These are phyloP conservation scores for Plasmodium cynomolgi DNA, from an alignment of 169 alveolate species.

Conservation along the genomic window DNA sequence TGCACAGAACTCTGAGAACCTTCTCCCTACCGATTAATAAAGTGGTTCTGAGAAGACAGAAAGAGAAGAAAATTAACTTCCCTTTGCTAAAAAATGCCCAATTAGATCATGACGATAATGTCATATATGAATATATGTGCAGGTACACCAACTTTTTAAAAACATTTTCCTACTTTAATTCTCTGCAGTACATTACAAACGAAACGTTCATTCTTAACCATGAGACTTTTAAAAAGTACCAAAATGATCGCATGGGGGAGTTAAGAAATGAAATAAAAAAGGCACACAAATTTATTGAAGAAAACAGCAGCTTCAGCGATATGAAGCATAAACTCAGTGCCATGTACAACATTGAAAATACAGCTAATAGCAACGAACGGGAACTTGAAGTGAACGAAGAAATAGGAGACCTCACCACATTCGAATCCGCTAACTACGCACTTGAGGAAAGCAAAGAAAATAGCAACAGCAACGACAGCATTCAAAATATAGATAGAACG, in stretches of 20 bases:
- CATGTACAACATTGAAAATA: slow-evolving; percentile 37
- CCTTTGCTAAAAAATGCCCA: not conserved
- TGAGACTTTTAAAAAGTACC: slow-evolving; percentile 12
- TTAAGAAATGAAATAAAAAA: slow-evolving; percentile 27
- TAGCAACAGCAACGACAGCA: not conserved
- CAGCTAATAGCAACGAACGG: not conserved
- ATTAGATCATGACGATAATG: slow-evolving; percentile 6
- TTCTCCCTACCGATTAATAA: slow-evolving; percentile 23
- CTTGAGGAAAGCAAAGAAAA: not conserved
- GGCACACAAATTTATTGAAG: not conserved
- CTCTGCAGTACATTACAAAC: not conserved
- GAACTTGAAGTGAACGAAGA: slow-evolving; percentile 8
- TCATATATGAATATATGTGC: slow-evolving; percentile 40
- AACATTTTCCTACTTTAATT: slow-evolving; percentile 5
- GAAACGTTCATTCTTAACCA: not conserved
- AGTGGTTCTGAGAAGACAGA: not conserved
- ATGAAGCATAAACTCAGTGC: slow-evolving; percentile 4
- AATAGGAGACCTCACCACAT: not conserved
- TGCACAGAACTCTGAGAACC: slow-evolving; percentile 14
- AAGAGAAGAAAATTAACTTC: not conserved
- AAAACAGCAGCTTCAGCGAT: slow-evolving; percentile 19
- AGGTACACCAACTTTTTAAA: slow-evolving; percentile 34
- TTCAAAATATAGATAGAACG: not conserved
- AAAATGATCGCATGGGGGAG: not conserved
- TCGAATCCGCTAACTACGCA: not conserved